phyloP scores from a whole-genome alignment of 768 basidiomycete genomes.

The Fomitopsis serialis region DNA sequence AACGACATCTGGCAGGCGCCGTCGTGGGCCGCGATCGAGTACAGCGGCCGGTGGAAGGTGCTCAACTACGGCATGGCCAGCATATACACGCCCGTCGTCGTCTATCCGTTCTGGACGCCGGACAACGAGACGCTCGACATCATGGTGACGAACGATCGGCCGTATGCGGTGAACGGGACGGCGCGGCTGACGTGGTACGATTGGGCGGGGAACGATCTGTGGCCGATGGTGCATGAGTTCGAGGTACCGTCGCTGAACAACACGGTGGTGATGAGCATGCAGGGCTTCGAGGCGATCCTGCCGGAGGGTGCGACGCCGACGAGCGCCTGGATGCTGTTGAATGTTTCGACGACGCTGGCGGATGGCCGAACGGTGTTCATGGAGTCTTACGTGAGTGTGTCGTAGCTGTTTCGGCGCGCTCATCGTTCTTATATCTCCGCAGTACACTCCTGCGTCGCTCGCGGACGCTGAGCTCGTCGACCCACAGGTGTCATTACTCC shows the following conservation, averaged over 20 bases:
- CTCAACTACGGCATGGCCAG: conserved; percentile 45
- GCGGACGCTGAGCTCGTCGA: conserved; percentile 42
- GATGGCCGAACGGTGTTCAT: conserved; percentile 35
- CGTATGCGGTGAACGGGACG: conserved; percentile 38
- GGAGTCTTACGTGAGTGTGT: conserved; percentile 44
- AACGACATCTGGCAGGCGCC: conserved; percentile 60
- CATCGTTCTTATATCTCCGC: background rate
- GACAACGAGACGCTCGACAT: conserved; percentile 42
- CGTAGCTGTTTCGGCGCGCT: background rate
- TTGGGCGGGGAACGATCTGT: conserved; percentile 40
- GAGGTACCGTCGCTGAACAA: conserved; percentile 46
- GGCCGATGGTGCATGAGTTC: conserved; percentile 34
- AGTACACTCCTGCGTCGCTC: conserved; percentile 51
- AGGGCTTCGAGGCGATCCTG: conserved; percentile 41
- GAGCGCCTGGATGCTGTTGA: conserved; percentile 49
- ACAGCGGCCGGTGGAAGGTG: conserved; percentile 57
- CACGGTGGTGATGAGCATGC: conserved; percentile 34
- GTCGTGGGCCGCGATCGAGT: conserved; percentile 51
- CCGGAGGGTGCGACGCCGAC: conserved; percentile 33
- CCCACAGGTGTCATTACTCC: conserved; percentile 38
- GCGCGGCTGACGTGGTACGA: conserved; percentile 55
- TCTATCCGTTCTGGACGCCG: conserved; percentile 54
- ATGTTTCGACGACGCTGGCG: conserved; percentile 40
- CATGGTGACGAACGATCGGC: conserved; percentile 47
- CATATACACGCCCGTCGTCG: conserved; percentile 40